Percentiles rank a stretch among this genome's conserved stretches.
These are phyloP conservation scores for Aurantiochytrium sp. DNA, from an alignment of 108 stramenopile species.

Conservation along the genomic window DNA sequence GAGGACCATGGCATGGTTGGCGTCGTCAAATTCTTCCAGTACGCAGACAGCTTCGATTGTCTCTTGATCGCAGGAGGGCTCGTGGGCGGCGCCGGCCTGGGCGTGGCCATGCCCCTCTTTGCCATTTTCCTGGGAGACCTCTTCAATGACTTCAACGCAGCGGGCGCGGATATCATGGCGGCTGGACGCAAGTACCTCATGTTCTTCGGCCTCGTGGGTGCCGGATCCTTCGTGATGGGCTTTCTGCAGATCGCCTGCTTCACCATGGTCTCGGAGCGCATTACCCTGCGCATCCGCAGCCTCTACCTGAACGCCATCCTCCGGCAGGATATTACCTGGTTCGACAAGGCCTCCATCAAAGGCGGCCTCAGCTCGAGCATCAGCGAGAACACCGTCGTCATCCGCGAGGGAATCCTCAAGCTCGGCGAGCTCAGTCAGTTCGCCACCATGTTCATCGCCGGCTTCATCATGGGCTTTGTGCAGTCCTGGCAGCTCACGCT, in stretches of 20 bases:
- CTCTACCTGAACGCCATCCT: constrained; percentile 38
- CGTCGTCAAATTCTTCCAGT: not conserved
- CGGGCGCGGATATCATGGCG: not conserved
- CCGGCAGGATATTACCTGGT: constrained; percentile 15
- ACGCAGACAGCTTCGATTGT: not conserved
- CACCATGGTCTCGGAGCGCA: constrained; percentile 9
- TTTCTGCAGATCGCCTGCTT: not conserved
- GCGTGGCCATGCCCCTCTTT: not conserved
- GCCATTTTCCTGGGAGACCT: not conserved
- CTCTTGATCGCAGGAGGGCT: not conserved
- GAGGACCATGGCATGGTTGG: not conserved
- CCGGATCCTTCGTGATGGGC: not conserved
- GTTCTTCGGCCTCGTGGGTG: not conserved
- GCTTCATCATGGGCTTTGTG: constrained; percentile 53
- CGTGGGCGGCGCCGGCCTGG: not conserved
- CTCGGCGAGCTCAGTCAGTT: constrained; percentile 34
- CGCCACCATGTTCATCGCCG: constrained; percentile 36
- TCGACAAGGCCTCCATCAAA: not conserved
- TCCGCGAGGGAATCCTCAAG: constrained; percentile 46
- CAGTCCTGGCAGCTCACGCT: constrained; percentile 55
- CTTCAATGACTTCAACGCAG: not conserved
- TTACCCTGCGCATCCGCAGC: constrained; percentile 45
- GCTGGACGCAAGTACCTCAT: constrained; percentile 11
- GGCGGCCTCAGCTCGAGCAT: constrained; percentile 9
- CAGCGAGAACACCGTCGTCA: constrained; percentile 25